Evolutionary conservation across 352 stramenopile genomes (phyloP).

Genomic region (Phytophthora chlamydospora): DNA sequence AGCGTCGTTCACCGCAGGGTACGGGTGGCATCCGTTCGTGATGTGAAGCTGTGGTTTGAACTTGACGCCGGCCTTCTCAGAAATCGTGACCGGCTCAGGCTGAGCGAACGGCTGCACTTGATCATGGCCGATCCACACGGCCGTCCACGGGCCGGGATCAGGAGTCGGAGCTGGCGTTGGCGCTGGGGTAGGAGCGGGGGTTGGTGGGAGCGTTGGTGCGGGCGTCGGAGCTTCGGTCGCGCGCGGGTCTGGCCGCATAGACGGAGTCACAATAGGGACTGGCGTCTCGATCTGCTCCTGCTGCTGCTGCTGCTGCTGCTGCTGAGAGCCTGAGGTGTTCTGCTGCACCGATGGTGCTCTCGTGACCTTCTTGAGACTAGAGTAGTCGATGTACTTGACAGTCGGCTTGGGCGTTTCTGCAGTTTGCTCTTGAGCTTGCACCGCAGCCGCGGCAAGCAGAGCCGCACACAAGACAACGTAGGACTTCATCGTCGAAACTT

Average conservation of each 20-base stretch:
- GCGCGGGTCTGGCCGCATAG: constrained; percentile 5
- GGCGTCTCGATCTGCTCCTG: too few species aligned
- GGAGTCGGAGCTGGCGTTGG: constrained; percentile 9
- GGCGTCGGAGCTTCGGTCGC: constrained; percentile 13
- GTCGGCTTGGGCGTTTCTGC: background rate
- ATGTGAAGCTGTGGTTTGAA: constrained; percentile 26
- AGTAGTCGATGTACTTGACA: background rate
- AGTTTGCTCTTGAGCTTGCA: background rate
- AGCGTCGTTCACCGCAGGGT: constrained; percentile 18
- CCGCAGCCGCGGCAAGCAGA: background rate
- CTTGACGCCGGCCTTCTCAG: constrained; percentile 20
- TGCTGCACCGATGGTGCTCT: constrained; percentile 2
- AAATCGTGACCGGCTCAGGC: constrained; percentile 18
- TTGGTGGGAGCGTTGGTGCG: background rate
- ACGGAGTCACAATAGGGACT: background rate
- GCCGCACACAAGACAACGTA: background rate
- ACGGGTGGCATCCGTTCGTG: constrained; percentile 26
- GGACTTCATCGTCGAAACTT: background rate
- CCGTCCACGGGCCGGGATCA: constrained; percentile 9
- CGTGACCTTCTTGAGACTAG: background rate
- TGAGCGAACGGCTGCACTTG: constrained; percentile 21
- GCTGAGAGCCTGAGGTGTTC: background rate
- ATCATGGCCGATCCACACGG: constrained; percentile 17
- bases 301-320: too few species aligned
- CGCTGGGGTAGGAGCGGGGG: constrained; percentile 4